These are phyloP conservation scores for Lentinula edodes DNA, from an alignment of 768 basidiomycete species.

Conservation along the genomic window DNA sequence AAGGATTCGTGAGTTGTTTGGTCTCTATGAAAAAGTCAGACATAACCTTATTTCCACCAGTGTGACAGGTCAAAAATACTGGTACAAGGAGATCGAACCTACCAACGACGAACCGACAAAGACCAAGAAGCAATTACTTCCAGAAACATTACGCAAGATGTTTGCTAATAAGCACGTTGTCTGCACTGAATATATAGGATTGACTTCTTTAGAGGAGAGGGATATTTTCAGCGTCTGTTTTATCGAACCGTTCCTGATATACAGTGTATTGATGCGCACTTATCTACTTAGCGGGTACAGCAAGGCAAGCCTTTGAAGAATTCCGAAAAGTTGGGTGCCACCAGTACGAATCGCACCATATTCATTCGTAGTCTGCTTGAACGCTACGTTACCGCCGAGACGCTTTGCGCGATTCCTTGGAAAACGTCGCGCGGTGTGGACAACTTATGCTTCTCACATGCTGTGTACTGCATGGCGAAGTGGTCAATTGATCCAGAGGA, in stretches of 20 bases:
- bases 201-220: slow-evolving; percentile 51
- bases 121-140: slow-evolving; percentile 27
- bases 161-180: slow-evolving; percentile 75
- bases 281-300: slow-evolving; percentile 55
- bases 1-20: slow-evolving; percentile 40
- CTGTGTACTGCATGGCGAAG: slow-evolving; percentile 45
- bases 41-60: slow-evolving; percentile 14
- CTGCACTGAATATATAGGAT: slow-evolving; percentile 70
- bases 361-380: slow-evolving; percentile 56
- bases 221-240: slow-evolving; percentile 63
- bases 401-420: slow-evolving; percentile 26
- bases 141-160: slow-evolving; percentile 47
- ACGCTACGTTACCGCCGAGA: slow-evolving; percentile 36
- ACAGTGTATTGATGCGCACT: too few species aligned
- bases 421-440: slow-evolving; percentile 43
- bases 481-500: background rate
- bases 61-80: slow-evolving; percentile 45
- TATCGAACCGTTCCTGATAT: slow-evolving; percentile 5
- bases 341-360: slow-evolving; percentile 46
- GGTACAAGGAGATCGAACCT: slow-evolving; percentile 31
- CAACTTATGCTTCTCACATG: slow-evolving; percentile 53
- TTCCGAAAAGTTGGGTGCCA: slow-evolving; percentile 64
- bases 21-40: background rate
- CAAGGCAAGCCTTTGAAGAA: slow-evolving; percentile 54
- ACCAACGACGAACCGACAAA: background rate